A percentile compares a stretch with the other conserved stretches of the same genome.
phyloP scores from a whole-genome alignment of 2,329 filamentous ascomycete species.

The Eutypa lata region DNA sequence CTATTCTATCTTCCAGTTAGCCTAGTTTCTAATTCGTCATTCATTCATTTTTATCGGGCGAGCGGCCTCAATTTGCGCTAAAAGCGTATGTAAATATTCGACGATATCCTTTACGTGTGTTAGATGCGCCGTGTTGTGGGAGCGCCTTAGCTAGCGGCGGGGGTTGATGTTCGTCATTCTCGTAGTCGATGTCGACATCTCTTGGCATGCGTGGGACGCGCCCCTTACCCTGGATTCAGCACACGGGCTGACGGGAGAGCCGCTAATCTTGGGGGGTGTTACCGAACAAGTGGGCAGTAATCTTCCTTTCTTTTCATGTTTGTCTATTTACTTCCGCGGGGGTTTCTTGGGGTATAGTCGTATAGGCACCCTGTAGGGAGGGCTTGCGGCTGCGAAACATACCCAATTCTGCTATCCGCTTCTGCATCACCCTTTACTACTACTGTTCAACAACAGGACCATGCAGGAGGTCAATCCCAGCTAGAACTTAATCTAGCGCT shows the following conservation, averaged over 20 bases:
- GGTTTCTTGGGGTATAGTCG: too few species aligned
- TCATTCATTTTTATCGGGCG: too few species aligned
- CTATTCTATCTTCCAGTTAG: too few species aligned
- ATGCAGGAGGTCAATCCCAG: neutral
- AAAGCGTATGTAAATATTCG: too few species aligned
- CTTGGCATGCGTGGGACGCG: neutral
- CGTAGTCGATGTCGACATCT: slow-evolving; percentile 8
- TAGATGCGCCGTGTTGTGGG: too few species aligned
- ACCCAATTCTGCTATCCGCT: neutral
- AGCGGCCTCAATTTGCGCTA: too few species aligned
- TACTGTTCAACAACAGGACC: neutral
- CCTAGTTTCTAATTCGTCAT: too few species aligned
- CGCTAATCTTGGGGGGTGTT: neutral
- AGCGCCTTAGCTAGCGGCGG: neutral
- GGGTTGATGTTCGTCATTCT: slow-evolving; percentile 4
- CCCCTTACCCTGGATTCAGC: neutral
- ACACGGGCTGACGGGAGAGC: neutral
- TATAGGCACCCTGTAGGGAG: neutral
- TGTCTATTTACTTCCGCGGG: neutral
- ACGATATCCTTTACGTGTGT: too few species aligned
- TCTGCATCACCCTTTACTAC: neutral
- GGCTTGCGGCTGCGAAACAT: neutral
- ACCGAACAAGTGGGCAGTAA: neutral
- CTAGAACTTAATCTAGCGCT: neutral
- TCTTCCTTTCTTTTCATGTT: neutral